phyloP scores from a whole-genome alignment of 2,329 filamentous ascomycete genomes.

The Exophiala aquamarina region DNA sequence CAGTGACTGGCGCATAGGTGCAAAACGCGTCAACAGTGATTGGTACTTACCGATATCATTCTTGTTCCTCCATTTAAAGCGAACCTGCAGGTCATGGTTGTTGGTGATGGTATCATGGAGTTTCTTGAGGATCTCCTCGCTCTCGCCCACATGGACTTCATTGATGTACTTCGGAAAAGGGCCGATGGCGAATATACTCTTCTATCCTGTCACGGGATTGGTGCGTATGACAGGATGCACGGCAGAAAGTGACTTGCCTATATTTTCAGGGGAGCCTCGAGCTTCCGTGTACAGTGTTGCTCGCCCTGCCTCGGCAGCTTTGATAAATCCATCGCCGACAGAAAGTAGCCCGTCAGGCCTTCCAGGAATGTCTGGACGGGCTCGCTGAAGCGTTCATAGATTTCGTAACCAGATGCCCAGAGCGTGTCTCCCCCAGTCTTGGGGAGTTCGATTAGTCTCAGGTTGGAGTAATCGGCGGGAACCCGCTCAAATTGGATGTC shows the following conservation, averaged over 20 bases:
- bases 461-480: constrained; percentile 62
- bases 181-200: constrained; percentile 52
- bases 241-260: constrained; percentile 51
- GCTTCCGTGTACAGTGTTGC: constrained; percentile 41
- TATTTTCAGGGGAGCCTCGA: constrained; percentile 56
- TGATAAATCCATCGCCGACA: constrained; percentile 51
- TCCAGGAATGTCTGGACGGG: constrained; percentile 61
- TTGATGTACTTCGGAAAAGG: constrained; percentile 44
- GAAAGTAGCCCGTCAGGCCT: constrained; percentile 56
- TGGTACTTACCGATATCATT: constrained; percentile 46
- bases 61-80: constrained; percentile 49
- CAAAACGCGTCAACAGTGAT: constrained; percentile 2
- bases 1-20: not conserved
- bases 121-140: constrained; percentile 42
- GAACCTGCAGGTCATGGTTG: constrained; percentile 53
- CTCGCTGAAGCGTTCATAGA: constrained; percentile 60
- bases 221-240: constrained; percentile 60
- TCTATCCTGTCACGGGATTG: constrained; percentile 66
- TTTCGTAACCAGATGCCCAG: constrained; percentile 67
- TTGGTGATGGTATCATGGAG: constrained; percentile 44
- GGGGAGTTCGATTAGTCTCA: constrained; percentile 59
- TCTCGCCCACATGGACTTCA: constrained; percentile 45
- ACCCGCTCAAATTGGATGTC: constrained; percentile 67
- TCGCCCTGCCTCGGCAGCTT: constrained; percentile 41
- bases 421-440: constrained; percentile 60